Evolutionary conservation across 768 basidiomycete species (phyloP).

Genomic region (Porpolomopsis calyptriformis): DNA sequence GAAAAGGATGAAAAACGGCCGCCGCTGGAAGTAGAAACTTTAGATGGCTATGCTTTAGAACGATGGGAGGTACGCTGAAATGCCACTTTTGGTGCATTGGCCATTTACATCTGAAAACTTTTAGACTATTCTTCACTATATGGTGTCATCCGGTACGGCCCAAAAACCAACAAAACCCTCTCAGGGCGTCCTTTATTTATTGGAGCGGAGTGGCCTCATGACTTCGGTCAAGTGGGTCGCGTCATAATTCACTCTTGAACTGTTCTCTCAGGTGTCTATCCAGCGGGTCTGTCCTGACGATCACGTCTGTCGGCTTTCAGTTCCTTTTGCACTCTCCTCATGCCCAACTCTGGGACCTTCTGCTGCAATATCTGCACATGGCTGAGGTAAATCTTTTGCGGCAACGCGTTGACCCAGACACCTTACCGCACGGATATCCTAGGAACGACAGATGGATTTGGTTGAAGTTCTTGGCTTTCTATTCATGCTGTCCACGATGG

Average conservation of each 20-base stretch:
- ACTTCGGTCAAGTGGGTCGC: conserved; percentile 45
- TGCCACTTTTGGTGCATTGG: neutral
- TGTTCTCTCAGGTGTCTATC: neutral
- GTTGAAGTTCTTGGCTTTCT: conserved; percentile 90
- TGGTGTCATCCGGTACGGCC: conserved; percentile 90
- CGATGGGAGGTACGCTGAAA: conserved; percentile 56
- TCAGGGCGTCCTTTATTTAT: conserved; percentile 70
- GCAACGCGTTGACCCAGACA: conserved; percentile 10
- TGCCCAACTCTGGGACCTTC: conserved; percentile 88
- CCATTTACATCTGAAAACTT: conserved; percentile 1
- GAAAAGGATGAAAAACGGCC: conserved; percentile 52
- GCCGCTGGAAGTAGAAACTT: conserved; percentile 41
- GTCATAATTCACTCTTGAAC: neutral
- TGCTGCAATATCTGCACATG: conserved; percentile 82
- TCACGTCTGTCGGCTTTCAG: conserved; percentile 93
- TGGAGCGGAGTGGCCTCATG: conserved; percentile 85
- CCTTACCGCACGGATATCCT: conserved; percentile 13
- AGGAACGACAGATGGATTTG: conserved; percentile 85
- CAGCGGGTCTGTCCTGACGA: conserved; percentile 54
- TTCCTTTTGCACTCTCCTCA: conserved; percentile 92
- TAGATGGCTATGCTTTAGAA: conserved; percentile 77
- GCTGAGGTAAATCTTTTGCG: conserved; percentile 48
- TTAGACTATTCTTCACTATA: conserved; percentile 92
- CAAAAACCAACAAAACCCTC: conserved; percentile 67
- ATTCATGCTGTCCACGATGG: conserved; percentile 96